A percentile compares a stretch with the other conserved stretches of the same genome.
phyloP scores from a whole-genome alignment of 768 basidiomycete genomes.

The Trametes elegans region DNA sequence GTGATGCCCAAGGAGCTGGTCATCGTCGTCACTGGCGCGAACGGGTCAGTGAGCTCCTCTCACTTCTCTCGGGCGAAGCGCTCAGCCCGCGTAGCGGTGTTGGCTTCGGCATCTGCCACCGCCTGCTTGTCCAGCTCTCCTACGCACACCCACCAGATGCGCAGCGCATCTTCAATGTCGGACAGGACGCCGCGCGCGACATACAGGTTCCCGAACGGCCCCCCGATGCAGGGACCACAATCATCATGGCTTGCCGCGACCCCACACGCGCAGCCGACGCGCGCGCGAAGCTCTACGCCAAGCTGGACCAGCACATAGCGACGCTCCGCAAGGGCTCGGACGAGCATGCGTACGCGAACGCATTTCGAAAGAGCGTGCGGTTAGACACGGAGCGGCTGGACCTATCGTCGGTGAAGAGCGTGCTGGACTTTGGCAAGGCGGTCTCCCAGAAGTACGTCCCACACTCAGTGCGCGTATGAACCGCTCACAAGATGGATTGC shows the following conservation, averaged over 20 bases:
- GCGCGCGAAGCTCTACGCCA: constrained; percentile 46
- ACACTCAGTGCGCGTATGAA: neutral
- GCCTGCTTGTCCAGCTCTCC: constrained; percentile 70
- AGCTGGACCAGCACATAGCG: constrained; percentile 55
- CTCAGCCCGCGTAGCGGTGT: constrained; percentile 54
- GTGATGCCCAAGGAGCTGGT: constrained; percentile 24
- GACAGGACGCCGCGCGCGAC: constrained; percentile 13
- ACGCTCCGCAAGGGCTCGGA: constrained; percentile 32
- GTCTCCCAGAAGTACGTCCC: constrained; percentile 47
- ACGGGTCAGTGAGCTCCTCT: constrained; percentile 28
- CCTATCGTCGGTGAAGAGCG: constrained; percentile 55
- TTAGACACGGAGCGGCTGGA: constrained; percentile 67
- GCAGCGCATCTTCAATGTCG: constrained; percentile 39
- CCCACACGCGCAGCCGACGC: constrained; percentile 62
- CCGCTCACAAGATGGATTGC: neutral
- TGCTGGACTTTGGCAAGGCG: constrained; percentile 60
- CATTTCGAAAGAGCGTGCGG: constrained; percentile 55
- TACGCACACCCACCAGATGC: constrained; percentile 49
- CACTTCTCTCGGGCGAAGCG: neutral
- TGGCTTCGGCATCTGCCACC: constrained; percentile 80
- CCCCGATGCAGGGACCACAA: constrained; percentile 55
- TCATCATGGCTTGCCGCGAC: constrained; percentile 81
- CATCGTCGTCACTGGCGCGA: constrained; percentile 37
- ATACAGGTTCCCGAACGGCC: constrained; percentile 15
- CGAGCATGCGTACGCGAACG: constrained; percentile 52